Percentiles rank a stretch among this genome's conserved stretches.
phyloP scores from a whole-genome alignment of 2,329 filamentous ascomycete species.

The Dendryphion nanum region DNA sequence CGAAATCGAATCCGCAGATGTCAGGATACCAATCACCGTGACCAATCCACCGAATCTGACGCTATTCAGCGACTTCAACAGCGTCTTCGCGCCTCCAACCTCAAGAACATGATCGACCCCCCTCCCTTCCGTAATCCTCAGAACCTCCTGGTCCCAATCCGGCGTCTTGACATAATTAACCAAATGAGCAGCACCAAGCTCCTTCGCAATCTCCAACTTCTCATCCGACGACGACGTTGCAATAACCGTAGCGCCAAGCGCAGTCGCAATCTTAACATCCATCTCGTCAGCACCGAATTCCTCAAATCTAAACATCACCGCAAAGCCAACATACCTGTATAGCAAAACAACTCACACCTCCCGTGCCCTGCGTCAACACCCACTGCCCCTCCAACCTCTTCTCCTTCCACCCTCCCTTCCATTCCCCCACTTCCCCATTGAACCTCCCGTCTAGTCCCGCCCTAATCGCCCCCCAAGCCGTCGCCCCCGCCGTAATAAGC shows the following conservation, averaged over 20 bases:
- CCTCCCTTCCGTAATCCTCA: constrained; percentile 40
- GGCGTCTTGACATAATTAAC: constrained; percentile 51
- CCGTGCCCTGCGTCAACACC: constrained; percentile 65
- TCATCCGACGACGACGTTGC: constrained; percentile 52
- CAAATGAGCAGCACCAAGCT: constrained; percentile 44
- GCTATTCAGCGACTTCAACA: constrained; percentile 2
- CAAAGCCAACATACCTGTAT: constrained; percentile 42
- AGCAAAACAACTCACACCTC: constrained; percentile 63
- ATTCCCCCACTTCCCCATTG: constrained; percentile 6
- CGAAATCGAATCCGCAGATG: neutral
- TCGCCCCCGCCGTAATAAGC: constrained; percentile 46
- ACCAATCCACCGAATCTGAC: constrained; percentile 1
- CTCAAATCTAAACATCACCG: neutral
- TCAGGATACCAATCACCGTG: constrained; percentile 5
- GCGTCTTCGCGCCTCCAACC: constrained; percentile 41
- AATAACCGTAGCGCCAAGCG: constrained; percentile 46
- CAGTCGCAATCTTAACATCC: constrained; percentile 41
- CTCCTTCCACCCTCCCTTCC: constrained; percentile 3
- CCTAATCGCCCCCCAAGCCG: constrained; percentile 50
- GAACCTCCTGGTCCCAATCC: constrained; percentile 48
- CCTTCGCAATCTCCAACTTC: constrained; percentile 44
- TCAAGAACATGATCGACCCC: constrained; percentile 46
- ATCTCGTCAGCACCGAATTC: neutral
- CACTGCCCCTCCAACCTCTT: constrained; percentile 13
- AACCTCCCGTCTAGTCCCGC: constrained; percentile 12